Percentiles rank a stretch among this genome's conserved stretches.
phyloP scores from a whole-genome alignment of 345 rosid species.

The Raphanus sativus region DNA sequence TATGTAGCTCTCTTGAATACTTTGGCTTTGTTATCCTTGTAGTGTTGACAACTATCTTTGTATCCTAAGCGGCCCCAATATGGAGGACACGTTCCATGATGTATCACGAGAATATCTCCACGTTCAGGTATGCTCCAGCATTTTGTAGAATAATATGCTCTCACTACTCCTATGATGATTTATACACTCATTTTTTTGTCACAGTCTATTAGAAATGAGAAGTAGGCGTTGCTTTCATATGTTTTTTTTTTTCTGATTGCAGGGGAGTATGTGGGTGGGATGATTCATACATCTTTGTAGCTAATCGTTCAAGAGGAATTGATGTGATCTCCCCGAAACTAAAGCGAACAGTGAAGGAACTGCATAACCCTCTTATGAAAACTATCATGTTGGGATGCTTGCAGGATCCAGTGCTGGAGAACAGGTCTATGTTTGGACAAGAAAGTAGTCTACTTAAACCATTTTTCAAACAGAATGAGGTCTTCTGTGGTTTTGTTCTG shows the following conservation, averaged over 20 bases:
- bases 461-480: neutral
- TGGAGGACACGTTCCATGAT: slow-evolving; percentile 46
- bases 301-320: slow-evolving; percentile 56
- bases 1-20: too few species aligned
- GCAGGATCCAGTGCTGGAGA: slow-evolving; percentile 77
- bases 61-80: slow-evolving; percentile 52
- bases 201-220: too few species aligned
- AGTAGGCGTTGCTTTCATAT: neutral
- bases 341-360: slow-evolving; percentile 41
- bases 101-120: slow-evolving; percentile 60
- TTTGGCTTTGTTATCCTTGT: slow-evolving; percentile 5
- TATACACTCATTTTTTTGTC: neutral
- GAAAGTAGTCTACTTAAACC: neutral
- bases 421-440: slow-evolving; percentile 71
- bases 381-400: slow-evolving; percentile 72
- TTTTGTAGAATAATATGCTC: neutral
- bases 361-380: slow-evolving; percentile 45
- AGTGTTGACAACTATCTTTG: slow-evolving; percentile 65
- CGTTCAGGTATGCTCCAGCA: slow-evolving; percentile 47
- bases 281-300: slow-evolving; percentile 65
- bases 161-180: neutral
- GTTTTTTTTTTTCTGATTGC: slow-evolving; percentile 19
- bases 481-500: neutral
- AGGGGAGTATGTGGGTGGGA: slow-evolving; percentile 97
- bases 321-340: slow-evolving; percentile 57